These are phyloP conservation scores for Aspergillus oerlinghausenensis DNA, from an alignment of 2,329 filamentous ascomycete genomes.

Conservation along the genomic window DNA sequence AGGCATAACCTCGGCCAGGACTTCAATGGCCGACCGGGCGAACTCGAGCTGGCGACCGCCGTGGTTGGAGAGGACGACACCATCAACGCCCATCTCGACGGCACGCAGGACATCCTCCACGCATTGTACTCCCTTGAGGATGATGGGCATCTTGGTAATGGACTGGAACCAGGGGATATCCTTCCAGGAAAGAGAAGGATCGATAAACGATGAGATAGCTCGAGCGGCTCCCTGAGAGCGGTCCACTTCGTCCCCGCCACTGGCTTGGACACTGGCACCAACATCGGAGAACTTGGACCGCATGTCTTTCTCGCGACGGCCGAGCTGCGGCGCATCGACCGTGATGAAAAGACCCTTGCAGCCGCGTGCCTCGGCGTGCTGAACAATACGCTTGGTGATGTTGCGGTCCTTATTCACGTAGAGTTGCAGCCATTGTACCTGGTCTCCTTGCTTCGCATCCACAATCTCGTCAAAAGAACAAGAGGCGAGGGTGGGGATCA, in stretches of 20 bases:
- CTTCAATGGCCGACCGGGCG: constrained; percentile 80
- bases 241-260: constrained; percentile 65
- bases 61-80: constrained; percentile 92
- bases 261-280: constrained; percentile 73
- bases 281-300: constrained; percentile 82
- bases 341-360: constrained; percentile 98
- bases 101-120: constrained; percentile 91
- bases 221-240: constrained; percentile 87
- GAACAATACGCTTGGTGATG: constrained; percentile 83
- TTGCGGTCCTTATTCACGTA: constrained; percentile 95
- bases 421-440: constrained; percentile 94
- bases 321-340: constrained; percentile 92
- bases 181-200: constrained; percentile 87
- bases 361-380: constrained; percentile 85
- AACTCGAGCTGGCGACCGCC: constrained; percentile 93
- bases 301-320: constrained; percentile 96
- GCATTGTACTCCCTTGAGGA: constrained; percentile 93
- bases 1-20: constrained; percentile 90
- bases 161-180: constrained; percentile 89
- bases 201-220: constrained; percentile 95
- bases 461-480: constrained; percentile 97
- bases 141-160: constrained; percentile 90
- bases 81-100: constrained; percentile 75
- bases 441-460: constrained; percentile 72
- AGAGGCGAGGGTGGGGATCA: constrained; percentile 96